Base-by-base conservation (phyloP, 257 asterid species). In the Primulina huaijiensis region DNA sequence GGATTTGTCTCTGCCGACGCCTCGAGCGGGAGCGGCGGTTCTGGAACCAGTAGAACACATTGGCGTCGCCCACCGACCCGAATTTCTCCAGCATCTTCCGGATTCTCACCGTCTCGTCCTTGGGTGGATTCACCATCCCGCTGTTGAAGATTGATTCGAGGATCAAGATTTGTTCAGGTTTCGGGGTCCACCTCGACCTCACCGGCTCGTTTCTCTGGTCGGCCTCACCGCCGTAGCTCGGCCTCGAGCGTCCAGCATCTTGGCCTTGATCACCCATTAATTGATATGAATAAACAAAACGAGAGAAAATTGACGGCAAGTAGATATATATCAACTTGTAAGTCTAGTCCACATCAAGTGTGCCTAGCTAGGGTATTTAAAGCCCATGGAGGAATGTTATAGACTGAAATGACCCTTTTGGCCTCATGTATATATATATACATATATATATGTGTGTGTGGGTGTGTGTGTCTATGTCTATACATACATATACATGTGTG, bases 11-110 rank as follows among this genome's bases (percentile, higher is more conserved):
- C 73, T 84, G 96, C 53, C 90, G 82, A 60, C 97, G 90, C 30
- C 95, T 81, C 7, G 91, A 86, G 78, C 95, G 73, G 0, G 97
- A 90, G 16, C 97, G 89, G 21, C 97, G 97, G 74, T 90, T 90
- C 77, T 90, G 97, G 80, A 90, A 90, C 97, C 97, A 90, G 80
- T 90, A 90, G 84, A 90, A 90, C 65, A 90, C 88, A 76, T 90
- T 90, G 66, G 93, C 89, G 29, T 90, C 95, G 7, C 86, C 97
- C 2, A 90, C 95, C 0, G 95, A 17, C 2, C 97, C 97, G 74
- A 80, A 90, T 57, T 85, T 83, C 75, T 90, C 90, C 1, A 90
- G 92, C 5, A 88, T 81, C 72, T 86, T 82, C 7, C 93, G 74
- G 58, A 90, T 88, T 33, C 84, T 66, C 7, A 79, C 80, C 0